Evolutionary conservation across 148 eudicot genomes (phyloP).

Genomic region (Rhododendron ferrugineum): DNA sequence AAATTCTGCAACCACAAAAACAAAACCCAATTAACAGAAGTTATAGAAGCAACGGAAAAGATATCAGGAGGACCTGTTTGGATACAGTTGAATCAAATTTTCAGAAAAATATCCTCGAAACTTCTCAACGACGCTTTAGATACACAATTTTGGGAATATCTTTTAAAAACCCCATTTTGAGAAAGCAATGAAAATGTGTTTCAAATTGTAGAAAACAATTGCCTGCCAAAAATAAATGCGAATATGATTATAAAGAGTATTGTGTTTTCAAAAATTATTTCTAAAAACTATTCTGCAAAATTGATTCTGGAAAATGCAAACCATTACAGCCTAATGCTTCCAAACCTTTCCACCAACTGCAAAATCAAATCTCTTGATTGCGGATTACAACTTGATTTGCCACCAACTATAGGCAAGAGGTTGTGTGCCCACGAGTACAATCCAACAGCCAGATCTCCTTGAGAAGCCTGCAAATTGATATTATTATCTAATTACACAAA

Average conservation of each 20-base stretch:
- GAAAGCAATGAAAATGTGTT: neutral
- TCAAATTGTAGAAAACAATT: neutral
- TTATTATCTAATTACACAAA: neutral
- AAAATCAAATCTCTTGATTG: slow-evolving; percentile 69
- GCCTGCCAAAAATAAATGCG: neutral
- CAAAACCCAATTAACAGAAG: neutral
- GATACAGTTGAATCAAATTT: neutral
- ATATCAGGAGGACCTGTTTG: neutral
- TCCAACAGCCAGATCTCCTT: slow-evolving; percentile 68
- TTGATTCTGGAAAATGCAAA: neutral
- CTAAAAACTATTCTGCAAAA: neutral
- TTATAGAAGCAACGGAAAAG: neutral
- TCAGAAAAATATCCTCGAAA: neutral
- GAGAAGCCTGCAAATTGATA: slow-evolving; percentile 48
- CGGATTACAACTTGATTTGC: slow-evolving; percentile 61
- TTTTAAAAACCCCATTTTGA: neutral
- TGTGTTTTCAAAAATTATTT: neutral
- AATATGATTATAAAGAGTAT: neutral
- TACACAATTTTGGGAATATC: neutral
- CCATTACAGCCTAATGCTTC: neutral
- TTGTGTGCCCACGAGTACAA: slow-evolving; percentile 67
- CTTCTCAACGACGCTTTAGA: neutral
- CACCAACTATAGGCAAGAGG: slow-evolving; percentile 54
- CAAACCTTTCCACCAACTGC: slow-evolving; percentile 71
- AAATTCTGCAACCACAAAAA: slow-evolving; percentile 40